Percentiles rank a stretch among this genome's conserved stretches.
These are phyloP conservation scores for Monosporascus cannonballus DNA, from an alignment of 2,329 filamentous ascomycete species.

Conservation along the genomic window DNA sequence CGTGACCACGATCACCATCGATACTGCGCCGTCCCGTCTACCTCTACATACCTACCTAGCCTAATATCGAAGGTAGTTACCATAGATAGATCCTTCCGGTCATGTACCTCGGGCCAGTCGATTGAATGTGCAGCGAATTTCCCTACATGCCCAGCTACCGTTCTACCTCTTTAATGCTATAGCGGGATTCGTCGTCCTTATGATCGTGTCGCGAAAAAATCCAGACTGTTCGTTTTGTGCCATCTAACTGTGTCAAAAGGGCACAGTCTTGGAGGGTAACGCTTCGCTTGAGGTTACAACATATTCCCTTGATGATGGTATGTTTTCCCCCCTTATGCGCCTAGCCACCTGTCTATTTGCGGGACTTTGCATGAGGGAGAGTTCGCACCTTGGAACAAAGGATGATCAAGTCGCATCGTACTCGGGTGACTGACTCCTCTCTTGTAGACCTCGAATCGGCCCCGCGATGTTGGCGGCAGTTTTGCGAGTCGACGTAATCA, in stretches of 20 bases:
- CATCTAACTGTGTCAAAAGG: constrained; percentile 19
- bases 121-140: not conserved
- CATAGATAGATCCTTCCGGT: not conserved
- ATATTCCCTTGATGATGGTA: constrained; percentile 26
- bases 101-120: not conserved
- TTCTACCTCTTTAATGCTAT: not conserved
- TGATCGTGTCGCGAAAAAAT: constrained; percentile 21
- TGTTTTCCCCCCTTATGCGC: constrained; percentile 7
- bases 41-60: not conserved
- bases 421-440: not conserved
- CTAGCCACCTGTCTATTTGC: constrained; percentile 6
- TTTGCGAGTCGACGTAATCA: constrained; percentile 55
- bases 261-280: constrained; percentile 15
- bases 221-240: constrained; percentile 19
- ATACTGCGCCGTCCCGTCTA: not conserved
- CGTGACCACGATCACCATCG: not conserved
- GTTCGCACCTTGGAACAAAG: not conserved
- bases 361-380: not conserved
- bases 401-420: not conserved
- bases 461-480: constrained; percentile 50
- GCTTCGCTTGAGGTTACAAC: constrained; percentile 21
- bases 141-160: not conserved
- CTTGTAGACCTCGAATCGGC: constrained; percentile 51
- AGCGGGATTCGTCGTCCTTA: constrained; percentile 13
- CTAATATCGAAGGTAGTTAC: not conserved